Conservation (phyloP, 805 yeast species). For the Saturnispora mendoncae region DNA sequence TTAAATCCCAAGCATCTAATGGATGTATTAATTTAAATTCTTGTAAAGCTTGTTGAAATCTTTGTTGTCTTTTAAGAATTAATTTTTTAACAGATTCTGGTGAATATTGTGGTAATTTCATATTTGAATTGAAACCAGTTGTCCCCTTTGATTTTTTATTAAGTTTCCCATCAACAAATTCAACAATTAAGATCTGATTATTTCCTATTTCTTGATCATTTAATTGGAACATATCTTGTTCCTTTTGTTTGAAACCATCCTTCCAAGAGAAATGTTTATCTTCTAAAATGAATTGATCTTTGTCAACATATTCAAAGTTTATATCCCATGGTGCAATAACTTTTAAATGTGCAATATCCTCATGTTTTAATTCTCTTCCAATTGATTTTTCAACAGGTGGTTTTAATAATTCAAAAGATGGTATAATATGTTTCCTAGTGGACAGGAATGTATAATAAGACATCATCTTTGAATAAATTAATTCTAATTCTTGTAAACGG, state of each 20-base stretch:
- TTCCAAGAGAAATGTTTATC: conserved; percentile 36
- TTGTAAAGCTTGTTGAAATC: conserved; percentile 37
- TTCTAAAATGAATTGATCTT: conserved; percentile 45
- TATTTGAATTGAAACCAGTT: conserved; percentile 34
- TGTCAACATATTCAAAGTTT: conserved; percentile 68
- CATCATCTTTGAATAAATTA: conserved; percentile 43
- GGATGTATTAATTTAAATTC: conserved; percentile 25
- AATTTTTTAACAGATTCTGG: conserved; percentile 51
- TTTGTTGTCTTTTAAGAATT: conserved; percentile 47
- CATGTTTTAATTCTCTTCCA: conserved; percentile 33
- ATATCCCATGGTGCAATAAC: conserved; percentile 61
- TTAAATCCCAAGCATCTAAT: conserved; percentile 31
- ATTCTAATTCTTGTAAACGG: conserved; percentile 33
- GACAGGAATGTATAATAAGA: conserved; percentile 56
- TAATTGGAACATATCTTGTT: conserved; percentile 42
- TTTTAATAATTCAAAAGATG: conserved; percentile 46
- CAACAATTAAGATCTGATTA: conserved; percentile 59
- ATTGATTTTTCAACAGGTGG: conserved; percentile 44
- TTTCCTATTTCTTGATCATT: conserved; percentile 31
- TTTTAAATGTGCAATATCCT: conserved; percentile 58
- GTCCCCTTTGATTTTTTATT: conserved; percentile 38
- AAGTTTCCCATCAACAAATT: conserved; percentile 61
- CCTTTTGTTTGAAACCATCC: conserved; percentile 50
- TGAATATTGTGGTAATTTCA: conserved; percentile 42
- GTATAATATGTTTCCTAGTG: conserved; percentile 50